Evolutionary conservation across 495 filamentous ascomycete genomes (phyloP), one percentile per base, ranked within the genome.

Genomic region (Barbatosphaeria neglecta): DNA sequence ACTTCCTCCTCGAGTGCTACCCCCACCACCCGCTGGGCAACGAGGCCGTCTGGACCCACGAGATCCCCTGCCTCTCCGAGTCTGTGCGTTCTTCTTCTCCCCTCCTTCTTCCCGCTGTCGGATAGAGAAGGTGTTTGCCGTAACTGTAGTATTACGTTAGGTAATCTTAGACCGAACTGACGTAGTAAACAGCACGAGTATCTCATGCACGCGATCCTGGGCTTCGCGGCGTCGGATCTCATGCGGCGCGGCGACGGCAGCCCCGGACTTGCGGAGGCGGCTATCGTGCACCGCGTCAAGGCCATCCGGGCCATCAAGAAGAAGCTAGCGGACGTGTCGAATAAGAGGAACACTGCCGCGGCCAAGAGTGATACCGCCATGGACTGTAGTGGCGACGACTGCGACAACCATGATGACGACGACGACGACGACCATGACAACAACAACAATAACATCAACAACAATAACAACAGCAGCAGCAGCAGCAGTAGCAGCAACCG

Each of bases 161-260:
- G n/a, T n/a, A n/a, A n/a, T n/a, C n/a, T n/a, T n/a, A n/a, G n/a
- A n/a, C n/a, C n/a, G n/a, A n/a, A n/a, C 46, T 45, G 8, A 43
- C 28, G 23, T 43, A 52, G 15, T n/a, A 16, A 6, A 35, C 24
- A 75, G 69, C 60, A 72, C 50, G 68, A 73, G 17, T 75, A 66
- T 43, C 71, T 77, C 13, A 76, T 82, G 67, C 76, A 82, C 55
- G 65, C 74, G 11, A 77, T 82, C 50, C 69, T 82, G 0, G 75
- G 73, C 16, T 69, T 76, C 31, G 62, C 74, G 0, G 78, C 75
- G 22, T 78, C 76, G 5, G 71, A 80, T 28, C 62, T 77, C 7
- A 63, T 70, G 53, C 15, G 38, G 48, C 35, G 51, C 1, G 64
- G 67, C 44, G 28, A 40, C 3, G 39, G 50, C 54, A 16, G 37